Base-by-base conservation (phyloP, 208 protist genomes). In the Blastocrithidia nonstop region DNA sequence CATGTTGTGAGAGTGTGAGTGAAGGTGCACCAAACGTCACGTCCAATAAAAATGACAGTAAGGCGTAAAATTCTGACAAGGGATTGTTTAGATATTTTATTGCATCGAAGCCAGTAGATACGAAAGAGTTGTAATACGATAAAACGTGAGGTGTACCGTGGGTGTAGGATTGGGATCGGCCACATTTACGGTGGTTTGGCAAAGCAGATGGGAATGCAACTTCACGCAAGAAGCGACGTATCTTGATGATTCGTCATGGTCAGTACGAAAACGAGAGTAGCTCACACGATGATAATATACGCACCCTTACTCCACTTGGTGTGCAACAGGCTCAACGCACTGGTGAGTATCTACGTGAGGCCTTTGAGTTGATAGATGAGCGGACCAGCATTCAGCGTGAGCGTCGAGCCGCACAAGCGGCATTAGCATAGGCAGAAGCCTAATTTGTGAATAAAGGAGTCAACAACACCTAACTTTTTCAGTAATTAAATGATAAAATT, bases 181-280 rank as follows among this genome's bases (percentile, higher is more conserved):
- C 61, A 13, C 54, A 38, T 20, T 31, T 50, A 13, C 54, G 61
- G 16, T 9, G 23, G 31, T 22, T 4, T 20, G 44, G 53, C 38
- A 50, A 50, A 13, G 22, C 42, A 13, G 33, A 16, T 15, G 46
- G 50, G 13, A 35, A 42, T 24, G 43, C 46, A 23, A 23, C 61
- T 0, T 48, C 44, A 6, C 2, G 49, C 16, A n/a, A n/a, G 11
- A 54, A 61, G 25, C 69, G 75, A 0, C 75, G 80, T 45, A 62
- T 91, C 24, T 40, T 91, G 16, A 50, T 91, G 17, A 71, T 91
- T n/a, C 70, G 82, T 13, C 82, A 91, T 53, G 82, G 82, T 3
- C 77, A 91, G 50, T 91, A 91, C 64, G 38, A 64, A 20, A 82
- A 76, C 28, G 62, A 73, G 27, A 2, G 11, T 19, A 37, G 21